Evolutionary conservation across 208 protist species (phyloP), one percentile per base, ranked within the genome.

Genomic region (Acanthamoeba healyi): DNA sequence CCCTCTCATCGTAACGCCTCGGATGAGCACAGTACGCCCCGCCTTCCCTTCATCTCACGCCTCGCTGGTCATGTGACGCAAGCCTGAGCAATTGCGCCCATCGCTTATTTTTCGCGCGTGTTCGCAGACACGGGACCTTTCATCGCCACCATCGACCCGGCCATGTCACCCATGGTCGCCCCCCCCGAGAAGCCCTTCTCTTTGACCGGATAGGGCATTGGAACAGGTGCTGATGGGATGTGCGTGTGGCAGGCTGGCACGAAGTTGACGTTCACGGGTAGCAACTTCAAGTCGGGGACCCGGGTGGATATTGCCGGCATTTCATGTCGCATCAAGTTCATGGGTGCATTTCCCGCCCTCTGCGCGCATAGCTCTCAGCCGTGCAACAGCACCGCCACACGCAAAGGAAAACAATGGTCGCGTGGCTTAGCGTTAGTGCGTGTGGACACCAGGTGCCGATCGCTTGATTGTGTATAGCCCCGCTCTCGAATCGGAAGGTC

Each of bases 141-240:
- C 38, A 70, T 91, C 6, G 36, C 40, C 49, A 72, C 54, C 4
- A 54, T 91, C 34, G 84, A 91, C 22, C 84, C 84, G 34, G 84
- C 84, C 17, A 91, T 91, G 84, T 32, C 84, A 7, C 84, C 84
- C 24, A 63, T 91, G 84, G 65, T 74, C n/a, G n/a, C n/a, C n/a
- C n/a, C n/a, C n/a, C n/a, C n/a, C n/a, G n/a, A n/a, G n/a, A n/a
- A n/a, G n/a, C n/a, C n/a, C n/a, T n/a, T n/a, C n/a, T n/a, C n/a
- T n/a, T n/a, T n/a, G n/a, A n/a, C n/a, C n/a, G n/a, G n/a, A n/a
- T n/a, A n/a, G n/a, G n/a, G n/a, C n/a, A n/a, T n/a, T n/a, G n/a
- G n/a, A n/a, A n/a, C n/a, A n/a, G n/a, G n/a, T n/a, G n/a, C n/a
- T n/a, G n/a, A n/a, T n/a, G n/a, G n/a, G n/a, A n/a, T n/a, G n/a